Percentiles rank a stretch among this genome's conserved stretches.
phyloP scores from a whole-genome alignment of 2,329 filamentous ascomycete species.

The Aureobasidium sp. region DNA sequence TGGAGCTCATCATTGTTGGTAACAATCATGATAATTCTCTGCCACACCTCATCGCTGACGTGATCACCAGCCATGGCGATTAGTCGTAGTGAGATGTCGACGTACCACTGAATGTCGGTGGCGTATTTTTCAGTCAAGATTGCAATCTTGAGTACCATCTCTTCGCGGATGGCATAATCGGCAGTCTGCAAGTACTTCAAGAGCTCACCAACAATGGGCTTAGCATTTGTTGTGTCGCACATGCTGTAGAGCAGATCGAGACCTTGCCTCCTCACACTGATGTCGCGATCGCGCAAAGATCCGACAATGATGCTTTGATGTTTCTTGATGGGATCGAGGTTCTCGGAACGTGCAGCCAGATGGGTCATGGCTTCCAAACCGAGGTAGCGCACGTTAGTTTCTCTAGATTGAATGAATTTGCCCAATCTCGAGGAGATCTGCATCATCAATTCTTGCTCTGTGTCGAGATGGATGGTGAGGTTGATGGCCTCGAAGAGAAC shows the following conservation, averaged over 20 bases:
- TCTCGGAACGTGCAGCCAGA: slow-evolving; percentile 86
- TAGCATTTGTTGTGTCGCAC: slow-evolving; percentile 94
- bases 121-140: slow-evolving; percentile 98
- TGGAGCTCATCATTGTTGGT: slow-evolving; percentile 99
- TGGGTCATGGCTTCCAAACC: slow-evolving; percentile 98
- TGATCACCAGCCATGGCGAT: slow-evolving; percentile 97
- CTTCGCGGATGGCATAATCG: slow-evolving; percentile 94
- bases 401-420: slow-evolving; percentile 91
- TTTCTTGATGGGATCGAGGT: slow-evolving; percentile 93
- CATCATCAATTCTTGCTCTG: slow-evolving; percentile 88
- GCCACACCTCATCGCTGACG: slow-evolving; percentile 98
- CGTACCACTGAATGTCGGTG: slow-evolving; percentile 98
- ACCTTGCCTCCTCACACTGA: slow-evolving; percentile 91
- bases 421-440: slow-evolving; percentile 87
- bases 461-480: slow-evolving; percentile 93
- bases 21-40: slow-evolving; percentile 95
- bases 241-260: slow-evolving; percentile 97
- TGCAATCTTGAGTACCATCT: slow-evolving; percentile 98
- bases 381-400: slow-evolving; percentile 95
- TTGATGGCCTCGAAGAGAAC: slow-evolving; percentile 98
- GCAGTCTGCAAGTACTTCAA: slow-evolving; percentile 91
- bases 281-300: slow-evolving; percentile 89
- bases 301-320: slow-evolving; percentile 95
- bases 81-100: slow-evolving; percentile 88
- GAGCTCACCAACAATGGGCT: slow-evolving; percentile 86